Base-by-base conservation (phyloP, 106 monocot genomes). In the Hemerocallis citrina region DNA sequence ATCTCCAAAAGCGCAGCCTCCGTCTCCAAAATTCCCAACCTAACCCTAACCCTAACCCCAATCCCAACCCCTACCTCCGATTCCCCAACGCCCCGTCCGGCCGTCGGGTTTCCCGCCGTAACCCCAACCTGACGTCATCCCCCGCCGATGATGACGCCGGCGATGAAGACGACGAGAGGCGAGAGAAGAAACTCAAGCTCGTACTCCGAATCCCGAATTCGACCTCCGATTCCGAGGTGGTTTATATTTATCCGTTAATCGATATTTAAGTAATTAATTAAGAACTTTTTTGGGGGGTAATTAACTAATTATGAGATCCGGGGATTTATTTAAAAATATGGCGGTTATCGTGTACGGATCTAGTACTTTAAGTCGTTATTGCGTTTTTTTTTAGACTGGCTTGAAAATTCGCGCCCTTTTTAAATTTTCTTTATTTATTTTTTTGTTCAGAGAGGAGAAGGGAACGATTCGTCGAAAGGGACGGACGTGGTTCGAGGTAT, bases 121-220 rank as follows among this genome's bases (percentile, higher is more conserved):
- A 73, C 57, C 64, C 75, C 34, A 58, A 38, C 40, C 54, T 70
- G 3, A 55, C 60, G 13, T n/a, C n/a, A 1, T 16, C 9, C 55
- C 7, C 55, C 33, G n/a, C n/a, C n/a, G 15, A 6, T 35, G n/a
- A 5, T 22, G 57, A 35, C 16, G 5, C 37, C 54, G 54, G 32
- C 54, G 75, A 74, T 13, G 92, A 80, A 21, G 81, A 83, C 14
- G 87, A 80, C 23, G 92, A 89, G 0, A 52, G 85, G 62, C 69
- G 73, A 52, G 80, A 94, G 82, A 94, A 94, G 72, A 89, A 94
- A 71, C 85, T 94, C 68, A 85, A 85, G 42, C 62, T 85, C 39
- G 85, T 94, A 33, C 82, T 77, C 31, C 56, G 75, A 27, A 51
- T 75, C 10, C 67, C 56, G 34, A 30, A 52, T 42, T 73, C 67